Base-by-base conservation (phyloP, 2,329 filamentous ascomycete species). In the Colletotrichum spinosum region DNA sequence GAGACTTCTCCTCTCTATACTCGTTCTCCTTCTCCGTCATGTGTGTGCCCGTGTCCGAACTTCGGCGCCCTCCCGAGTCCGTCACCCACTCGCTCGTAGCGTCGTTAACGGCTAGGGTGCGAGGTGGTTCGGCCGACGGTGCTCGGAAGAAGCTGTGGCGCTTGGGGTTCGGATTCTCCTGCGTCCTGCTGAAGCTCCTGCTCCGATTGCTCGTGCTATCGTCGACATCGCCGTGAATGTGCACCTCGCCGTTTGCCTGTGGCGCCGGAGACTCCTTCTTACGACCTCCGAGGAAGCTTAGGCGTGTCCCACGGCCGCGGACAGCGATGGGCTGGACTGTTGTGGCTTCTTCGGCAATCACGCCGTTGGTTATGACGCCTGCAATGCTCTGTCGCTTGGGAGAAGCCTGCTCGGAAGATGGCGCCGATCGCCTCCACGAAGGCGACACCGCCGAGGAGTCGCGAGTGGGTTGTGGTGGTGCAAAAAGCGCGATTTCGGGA, bases 401-500 rank as follows among this genome's bases (percentile, higher is more conserved):
- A 1, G 70, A 68, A 8, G 70, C 75, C n/a, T 73, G 75, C 4
- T 80, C 77, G 3, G 76, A 74, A 0, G 78, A 80, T 42, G 80
- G 83, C n/a, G 83, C 81, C 13, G 81, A 86, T 45, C 86, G 83
- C 34, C 83, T 76, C 77, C 80, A 80, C 63, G 79, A 80, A 52
- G 83, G 78, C 10, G 83, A 80, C 46, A 81, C 70, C 10, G 80
- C 78, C 56, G 77, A 75, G n/a, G 77, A 74, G 15, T 83, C 81
- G 13, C 79, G 78, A 7, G 73, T 71, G 4, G 78, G 77, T 53
- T 81, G 82, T 2, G 80, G 80, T 10, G 86, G 86, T 2, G 85
- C 83, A 69, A 92, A 87, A 41, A 88, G 81, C 12, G 85, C 83
- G 41, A 92, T 86, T 73, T 93, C 90, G 0, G 87, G 83, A 0